These are phyloP conservation scores for Melampsora larici-populina DNA, from an alignment of 1,284 basidiomycete genomes.

Conservation along the genomic window DNA sequence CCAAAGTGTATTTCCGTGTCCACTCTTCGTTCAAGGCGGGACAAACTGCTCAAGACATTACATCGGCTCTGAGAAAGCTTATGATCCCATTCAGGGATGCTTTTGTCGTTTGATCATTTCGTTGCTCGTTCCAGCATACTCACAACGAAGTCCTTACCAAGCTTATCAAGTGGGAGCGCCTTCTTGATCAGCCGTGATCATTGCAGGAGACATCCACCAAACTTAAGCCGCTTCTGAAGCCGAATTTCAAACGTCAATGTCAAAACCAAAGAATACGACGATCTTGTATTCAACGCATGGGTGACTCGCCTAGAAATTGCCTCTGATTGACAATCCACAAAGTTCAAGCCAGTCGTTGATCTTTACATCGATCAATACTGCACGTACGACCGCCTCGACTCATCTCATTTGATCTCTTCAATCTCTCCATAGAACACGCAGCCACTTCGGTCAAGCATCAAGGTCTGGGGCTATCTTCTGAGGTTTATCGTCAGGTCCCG, in stretches of 20 bases:
- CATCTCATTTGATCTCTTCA: conserved; percentile 84
- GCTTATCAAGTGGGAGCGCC: conserved; percentile 75
- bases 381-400: conserved; percentile 63
- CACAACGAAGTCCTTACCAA: conserved; percentile 82
- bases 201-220: conserved; percentile 72
- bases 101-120: conserved; percentile 76
- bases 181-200: conserved; percentile 64
- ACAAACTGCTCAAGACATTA: conserved; percentile 47
- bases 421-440: conserved; percentile 70
- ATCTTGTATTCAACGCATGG: conserved; percentile 81
- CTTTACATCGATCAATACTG: conserved; percentile 88
- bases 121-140: conserved; percentile 88
- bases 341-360: conserved; percentile 88
- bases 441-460: conserved; percentile 79
- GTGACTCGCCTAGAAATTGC: conserved; percentile 77
- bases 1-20: conserved; percentile 62
- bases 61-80: conserved; percentile 47
- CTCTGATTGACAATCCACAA: conserved; percentile 86
- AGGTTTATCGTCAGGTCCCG: conserved; percentile 84
- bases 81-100: conserved; percentile 62
- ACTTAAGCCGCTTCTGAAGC: conserved; percentile 64
- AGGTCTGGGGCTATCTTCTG: conserved; percentile 96
- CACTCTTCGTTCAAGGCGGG: conserved; percentile 10
- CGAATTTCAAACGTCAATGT: conserved; percentile 65
- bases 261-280: conserved; percentile 72